Evolutionary conservation across 2,329 filamentous ascomycete species (phyloP).

Genomic region (Diaporthe eres): DNA sequence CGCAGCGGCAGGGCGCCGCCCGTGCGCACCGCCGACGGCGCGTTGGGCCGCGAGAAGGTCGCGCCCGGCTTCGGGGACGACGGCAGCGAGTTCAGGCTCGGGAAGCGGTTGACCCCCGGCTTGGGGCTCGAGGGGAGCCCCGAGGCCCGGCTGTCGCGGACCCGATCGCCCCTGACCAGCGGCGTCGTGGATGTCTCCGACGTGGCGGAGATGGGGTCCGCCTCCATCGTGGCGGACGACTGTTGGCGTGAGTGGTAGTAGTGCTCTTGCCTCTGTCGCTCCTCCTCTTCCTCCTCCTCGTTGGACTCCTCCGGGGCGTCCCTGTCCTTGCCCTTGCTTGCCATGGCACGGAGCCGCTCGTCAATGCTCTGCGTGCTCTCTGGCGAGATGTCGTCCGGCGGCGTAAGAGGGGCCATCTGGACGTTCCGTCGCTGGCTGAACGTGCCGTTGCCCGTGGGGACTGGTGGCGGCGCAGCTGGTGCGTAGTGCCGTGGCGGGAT

Average conservation of each 20-base stretch:
- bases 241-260: constrained; percentile 53
- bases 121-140: constrained; percentile 68
- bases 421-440: constrained; percentile 50
- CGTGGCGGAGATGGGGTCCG: constrained; percentile 65
- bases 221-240: constrained; percentile 57
- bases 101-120: constrained; percentile 56
- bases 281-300: constrained; percentile 37
- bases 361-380: constrained; percentile 68
- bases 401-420: constrained; percentile 60
- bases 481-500: constrained; percentile 72
- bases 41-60: constrained; percentile 63
- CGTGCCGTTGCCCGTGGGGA: constrained; percentile 63
- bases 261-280: constrained; percentile 35
- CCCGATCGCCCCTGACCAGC: constrained; percentile 53
- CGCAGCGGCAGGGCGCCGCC: constrained; percentile 72
- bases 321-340: constrained; percentile 40
- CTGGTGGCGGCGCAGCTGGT: constrained; percentile 69
- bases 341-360: constrained; percentile 62
- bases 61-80: constrained; percentile 63
- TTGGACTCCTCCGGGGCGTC: constrained; percentile 35
- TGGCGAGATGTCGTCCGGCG: constrained; percentile 59
- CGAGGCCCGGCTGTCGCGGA: constrained; percentile 29
- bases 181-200: constrained; percentile 66
- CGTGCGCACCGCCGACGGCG: constrained; percentile 69
- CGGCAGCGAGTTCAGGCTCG: constrained; percentile 64